A percentile compares a stretch with the other conserved stretches of the same genome.
phyloP scores from a whole-genome alignment of 2,329 filamentous ascomycete genomes.

The Ascochyta viciae-villosae region DNA sequence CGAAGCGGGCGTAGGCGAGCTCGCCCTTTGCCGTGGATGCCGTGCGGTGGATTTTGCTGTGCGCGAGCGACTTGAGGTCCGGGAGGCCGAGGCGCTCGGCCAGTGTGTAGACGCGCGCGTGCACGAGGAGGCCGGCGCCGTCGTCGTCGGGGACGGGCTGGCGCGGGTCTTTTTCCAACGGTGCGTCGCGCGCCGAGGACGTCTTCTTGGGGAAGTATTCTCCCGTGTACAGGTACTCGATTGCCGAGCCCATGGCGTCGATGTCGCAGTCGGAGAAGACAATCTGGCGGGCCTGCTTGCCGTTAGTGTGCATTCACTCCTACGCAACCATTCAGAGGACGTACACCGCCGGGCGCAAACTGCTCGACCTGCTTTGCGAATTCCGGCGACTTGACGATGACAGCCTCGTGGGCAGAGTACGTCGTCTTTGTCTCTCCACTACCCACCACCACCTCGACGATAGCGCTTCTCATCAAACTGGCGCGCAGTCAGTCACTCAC shows the following conservation, averaged over 20 bases:
- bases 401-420: slow-evolving; percentile 79
- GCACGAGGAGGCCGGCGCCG: slow-evolving; percentile 84
- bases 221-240: slow-evolving; percentile 83
- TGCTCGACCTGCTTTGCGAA: slow-evolving; percentile 69
- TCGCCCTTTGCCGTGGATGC: slow-evolving; percentile 87
- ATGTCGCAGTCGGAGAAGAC: slow-evolving; percentile 72
- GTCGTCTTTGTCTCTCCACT: slow-evolving; percentile 65
- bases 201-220: slow-evolving; percentile 79
- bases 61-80: slow-evolving; percentile 76
- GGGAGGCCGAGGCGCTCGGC: slow-evolving; percentile 75
- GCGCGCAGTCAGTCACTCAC: not conserved
- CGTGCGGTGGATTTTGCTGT: slow-evolving; percentile 90
- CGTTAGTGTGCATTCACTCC: not conserved
- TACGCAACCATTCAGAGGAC: slow-evolving; percentile 34
- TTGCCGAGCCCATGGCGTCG: slow-evolving; percentile 77
- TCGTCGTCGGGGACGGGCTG: slow-evolving; percentile 73
- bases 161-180: slow-evolving; percentile 72
- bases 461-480: slow-evolving; percentile 58
- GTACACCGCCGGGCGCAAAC: slow-evolving; percentile 68
- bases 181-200: slow-evolving; percentile 67
- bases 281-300: slow-evolving; percentile 67
- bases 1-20: slow-evolving; percentile 89
- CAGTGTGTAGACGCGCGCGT: slow-evolving; percentile 88
- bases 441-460: slow-evolving; percentile 56
- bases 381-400: slow-evolving; percentile 77